These are phyloP conservation scores for Cladophialophora yegresii DNA, from an alignment of 2,329 filamentous ascomycete species.

Conservation along the genomic window DNA sequence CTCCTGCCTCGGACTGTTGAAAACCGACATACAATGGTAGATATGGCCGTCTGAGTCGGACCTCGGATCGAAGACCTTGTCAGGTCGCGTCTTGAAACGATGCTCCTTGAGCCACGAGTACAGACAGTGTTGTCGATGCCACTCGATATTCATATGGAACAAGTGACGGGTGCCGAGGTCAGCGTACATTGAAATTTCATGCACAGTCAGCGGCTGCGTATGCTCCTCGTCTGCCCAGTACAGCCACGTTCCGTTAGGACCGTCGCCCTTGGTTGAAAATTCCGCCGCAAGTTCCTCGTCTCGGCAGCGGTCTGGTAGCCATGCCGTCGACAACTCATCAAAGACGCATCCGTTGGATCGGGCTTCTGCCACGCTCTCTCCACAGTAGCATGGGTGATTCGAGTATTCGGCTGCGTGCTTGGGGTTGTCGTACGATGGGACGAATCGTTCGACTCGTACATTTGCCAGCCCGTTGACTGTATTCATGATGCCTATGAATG, in stretches of 20 bases:
- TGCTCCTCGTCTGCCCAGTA: constrained; percentile 12
- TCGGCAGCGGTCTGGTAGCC: constrained; percentile 3
- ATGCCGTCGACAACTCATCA: constrained; percentile 6
- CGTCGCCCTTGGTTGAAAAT: constrained; percentile 7
- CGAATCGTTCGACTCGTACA: constrained; percentile 1
- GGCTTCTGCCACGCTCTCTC: constrained; percentile 3
- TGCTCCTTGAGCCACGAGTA: constrained; percentile 11
- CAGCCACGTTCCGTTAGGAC: constrained; percentile 4
- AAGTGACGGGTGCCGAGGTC: constrained; percentile 8
- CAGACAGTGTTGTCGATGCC: constrained; percentile 7
- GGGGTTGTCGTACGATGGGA: constrained; percentile 9
- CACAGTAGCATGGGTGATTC: constrained; percentile 7
- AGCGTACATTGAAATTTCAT: constrained; percentile 11
- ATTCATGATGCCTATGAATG: constrained; percentile 1
- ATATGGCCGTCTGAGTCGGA: constrained; percentile 8
- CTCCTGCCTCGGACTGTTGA: constrained; percentile 5
- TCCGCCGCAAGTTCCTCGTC: constrained; percentile 6
- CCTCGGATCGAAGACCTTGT: constrained; percentile 10
- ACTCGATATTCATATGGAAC: constrained; percentile 11
- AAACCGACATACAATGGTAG: constrained; percentile 5
- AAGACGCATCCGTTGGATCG: constrained; percentile 8
- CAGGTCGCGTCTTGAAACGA: constrained; percentile 5
- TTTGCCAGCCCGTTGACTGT: not conserved
- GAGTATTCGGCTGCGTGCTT: constrained; percentile 9
- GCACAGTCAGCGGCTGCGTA: not conserved